Evolutionary conservation across 1,139 yeast species (phyloP).

Genomic region (Dujonia santamariae): DNA sequence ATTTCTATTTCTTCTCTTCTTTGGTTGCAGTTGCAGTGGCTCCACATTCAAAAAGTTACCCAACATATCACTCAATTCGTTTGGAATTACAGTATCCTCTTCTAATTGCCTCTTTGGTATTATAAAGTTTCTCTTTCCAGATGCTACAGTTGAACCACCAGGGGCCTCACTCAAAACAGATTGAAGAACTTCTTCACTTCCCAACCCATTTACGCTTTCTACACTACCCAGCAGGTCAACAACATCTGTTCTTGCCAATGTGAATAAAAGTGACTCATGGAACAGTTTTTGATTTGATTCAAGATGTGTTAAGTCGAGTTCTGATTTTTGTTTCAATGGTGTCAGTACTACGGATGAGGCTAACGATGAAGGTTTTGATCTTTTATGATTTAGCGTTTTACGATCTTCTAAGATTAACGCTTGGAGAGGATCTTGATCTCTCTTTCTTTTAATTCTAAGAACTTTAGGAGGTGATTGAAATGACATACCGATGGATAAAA

Average conservation of each 20-base stretch:
- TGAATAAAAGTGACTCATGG: slow-evolving; percentile 40
- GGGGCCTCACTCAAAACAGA: slow-evolving; percentile 18
- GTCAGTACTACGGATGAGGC: slow-evolving; percentile 19
- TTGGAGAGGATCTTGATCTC: slow-evolving; percentile 83
- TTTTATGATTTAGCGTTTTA: slow-evolving; percentile 25
- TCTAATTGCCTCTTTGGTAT: slow-evolving; percentile 32
- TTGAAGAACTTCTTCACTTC: slow-evolving; percentile 19
- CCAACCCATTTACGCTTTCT: too few species aligned
- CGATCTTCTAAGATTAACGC: slow-evolving; percentile 55
- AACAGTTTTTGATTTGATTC: slow-evolving; percentile 5
- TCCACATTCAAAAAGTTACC: slow-evolving; percentile 44
- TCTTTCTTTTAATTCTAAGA: slow-evolving; percentile 78
- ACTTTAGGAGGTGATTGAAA: slow-evolving; percentile 46
- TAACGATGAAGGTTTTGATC: slow-evolving; percentile 43
- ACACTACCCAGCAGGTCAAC: slow-evolving; percentile 5
- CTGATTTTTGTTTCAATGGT: slow-evolving; percentile 13
- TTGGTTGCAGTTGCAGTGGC: slow-evolving; percentile 5
- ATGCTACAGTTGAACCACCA: slow-evolving; percentile 5
- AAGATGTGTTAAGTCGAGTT: slow-evolving; percentile 10
- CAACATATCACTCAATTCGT: slow-evolving; percentile 69
- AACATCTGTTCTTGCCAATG: slow-evolving; percentile 63
- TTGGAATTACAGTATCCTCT: slow-evolving; percentile 47
- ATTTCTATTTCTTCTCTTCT: slow-evolving; percentile 8
- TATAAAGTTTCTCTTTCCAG: slow-evolving; percentile 25
- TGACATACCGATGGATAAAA: slow-evolving; percentile 5